Evolutionary conservation across 208 protist species (phyloP).

Genomic region (Trypanosoma congolense): DNA sequence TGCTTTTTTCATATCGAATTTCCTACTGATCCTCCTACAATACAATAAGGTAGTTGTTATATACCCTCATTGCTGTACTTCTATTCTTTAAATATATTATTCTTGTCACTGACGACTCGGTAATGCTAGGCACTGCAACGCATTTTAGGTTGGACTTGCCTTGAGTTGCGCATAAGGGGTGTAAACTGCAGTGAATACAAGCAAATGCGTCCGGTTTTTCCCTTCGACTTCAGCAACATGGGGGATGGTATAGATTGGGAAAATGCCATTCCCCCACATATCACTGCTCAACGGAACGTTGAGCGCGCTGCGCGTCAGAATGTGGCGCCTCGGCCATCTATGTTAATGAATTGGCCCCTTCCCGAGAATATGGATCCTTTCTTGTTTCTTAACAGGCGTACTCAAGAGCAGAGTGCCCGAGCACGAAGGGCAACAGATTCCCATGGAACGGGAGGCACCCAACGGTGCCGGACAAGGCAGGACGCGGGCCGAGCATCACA

Average conservation of each 20-base stretch:
- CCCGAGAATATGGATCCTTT: conserved; percentile 11
- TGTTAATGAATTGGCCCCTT: conserved; percentile 23
- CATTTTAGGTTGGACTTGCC: no score
- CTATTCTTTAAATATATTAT: not conserved
- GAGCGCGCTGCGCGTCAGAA: not conserved
- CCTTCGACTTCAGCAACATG: conserved; percentile 25
- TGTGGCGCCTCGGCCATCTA: not conserved
- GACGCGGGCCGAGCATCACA: not conserved
- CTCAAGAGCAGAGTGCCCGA: not conserved
- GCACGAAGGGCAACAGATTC: no score
- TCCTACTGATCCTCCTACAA: no score
- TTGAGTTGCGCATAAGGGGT: no score
- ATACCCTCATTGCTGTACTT: not conserved
- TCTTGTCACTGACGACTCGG: not conserved
- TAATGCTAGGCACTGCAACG: no score
- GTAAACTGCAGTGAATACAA: not conserved
- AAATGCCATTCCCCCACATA: conserved; percentile 24
- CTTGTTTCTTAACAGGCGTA: not conserved
- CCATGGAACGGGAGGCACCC: not conserved
- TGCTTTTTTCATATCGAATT: no score
- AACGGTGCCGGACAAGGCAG: not conserved
- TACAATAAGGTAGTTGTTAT: no score
- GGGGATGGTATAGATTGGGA: conserved; percentile 32
- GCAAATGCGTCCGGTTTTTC: not conserved
- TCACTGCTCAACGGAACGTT: conserved; percentile 9